phyloP scores from a whole-genome alignment of 768 basidiomycete species.

The Chalciporus chontae region DNA sequence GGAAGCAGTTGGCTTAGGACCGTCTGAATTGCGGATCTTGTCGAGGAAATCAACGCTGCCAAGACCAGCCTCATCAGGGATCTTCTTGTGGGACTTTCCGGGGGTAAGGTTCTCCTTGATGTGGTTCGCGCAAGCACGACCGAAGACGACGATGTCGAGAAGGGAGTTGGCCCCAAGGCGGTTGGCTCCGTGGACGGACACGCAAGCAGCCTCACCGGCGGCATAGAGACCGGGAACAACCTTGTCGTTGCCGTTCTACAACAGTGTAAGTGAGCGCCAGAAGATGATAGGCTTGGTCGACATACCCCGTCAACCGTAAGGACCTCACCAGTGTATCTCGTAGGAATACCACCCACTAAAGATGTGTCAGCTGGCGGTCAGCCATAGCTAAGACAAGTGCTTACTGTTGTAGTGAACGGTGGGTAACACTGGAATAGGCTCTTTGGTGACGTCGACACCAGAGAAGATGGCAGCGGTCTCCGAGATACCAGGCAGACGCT shows the following conservation, averaged over 20 bases:
- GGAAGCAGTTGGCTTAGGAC: conserved; percentile 82
- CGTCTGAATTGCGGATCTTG: conserved; percentile 78
- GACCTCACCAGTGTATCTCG: conserved; percentile 96
- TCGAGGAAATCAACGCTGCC: conserved; percentile 85
- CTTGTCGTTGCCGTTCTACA: conserved; percentile 80
- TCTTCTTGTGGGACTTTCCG: conserved; percentile 85
- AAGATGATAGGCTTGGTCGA: background rate
- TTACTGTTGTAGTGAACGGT: conserved; percentile 98
- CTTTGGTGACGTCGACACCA: conserved; percentile 99
- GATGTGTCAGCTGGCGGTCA: conserved; percentile 11
- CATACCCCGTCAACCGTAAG: conserved; percentile 72
- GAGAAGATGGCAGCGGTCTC: conserved; percentile 99
- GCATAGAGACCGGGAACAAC: conserved; percentile 96
- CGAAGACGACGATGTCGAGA: conserved; percentile 98
- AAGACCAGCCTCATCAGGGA: conserved; percentile 83
- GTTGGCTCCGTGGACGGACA: conserved; percentile 99
- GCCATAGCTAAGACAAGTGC: conserved; percentile 26
- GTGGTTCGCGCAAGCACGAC: conserved; percentile 98
- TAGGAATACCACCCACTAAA: conserved; percentile 98
- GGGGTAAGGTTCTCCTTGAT: conserved; percentile 89
- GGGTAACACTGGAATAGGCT: conserved; percentile 97
- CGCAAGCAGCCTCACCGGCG: conserved; percentile 97
- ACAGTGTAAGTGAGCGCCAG: background rate
- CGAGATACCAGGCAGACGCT: conserved; percentile 97
- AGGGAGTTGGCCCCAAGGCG: conserved; percentile 99